Percentiles rank a stretch among this genome's conserved stretches.
Conservation (phyloP, 352 stramenopile species). For the Elongisporangium undulatum region DNA sequence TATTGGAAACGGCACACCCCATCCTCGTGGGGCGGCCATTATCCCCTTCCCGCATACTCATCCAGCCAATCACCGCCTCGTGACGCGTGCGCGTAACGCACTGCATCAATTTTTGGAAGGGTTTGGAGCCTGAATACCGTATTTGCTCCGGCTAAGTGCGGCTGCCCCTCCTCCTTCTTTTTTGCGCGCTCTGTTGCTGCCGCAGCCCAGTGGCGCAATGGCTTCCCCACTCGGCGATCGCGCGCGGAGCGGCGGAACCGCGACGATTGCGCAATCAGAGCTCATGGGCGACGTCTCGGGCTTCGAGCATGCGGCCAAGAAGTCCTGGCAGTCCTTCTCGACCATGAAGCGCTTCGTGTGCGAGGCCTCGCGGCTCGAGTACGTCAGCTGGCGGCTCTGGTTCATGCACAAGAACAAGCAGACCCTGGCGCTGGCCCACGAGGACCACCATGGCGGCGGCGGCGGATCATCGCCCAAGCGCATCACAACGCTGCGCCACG, state of each 20-base stretch:
- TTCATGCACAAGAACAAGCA: conserved; percentile 52
- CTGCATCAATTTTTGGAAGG: neutral
- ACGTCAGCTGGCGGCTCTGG: conserved; percentile 81
- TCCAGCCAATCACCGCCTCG: neutral
- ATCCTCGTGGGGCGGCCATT: neutral
- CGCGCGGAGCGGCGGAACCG: neutral
- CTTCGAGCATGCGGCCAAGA: conserved; percentile 70
- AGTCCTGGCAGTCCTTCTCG: conserved; percentile 86
- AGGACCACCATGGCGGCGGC: no score
- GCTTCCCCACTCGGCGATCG: neutral
- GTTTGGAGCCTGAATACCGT: neutral
- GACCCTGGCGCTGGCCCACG: neutral
- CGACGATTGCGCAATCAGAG: neutral
- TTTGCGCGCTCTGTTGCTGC: neutral
- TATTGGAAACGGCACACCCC: neutral
- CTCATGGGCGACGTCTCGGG: conserved; percentile 42
- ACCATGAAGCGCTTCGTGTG: conserved; percentile 85
- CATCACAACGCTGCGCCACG: conserved; percentile 1
- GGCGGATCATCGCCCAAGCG: conserved; percentile 10
- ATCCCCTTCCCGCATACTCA: neutral
- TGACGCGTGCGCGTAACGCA: neutral
- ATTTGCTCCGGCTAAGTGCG: neutral
- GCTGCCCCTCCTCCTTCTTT: neutral
- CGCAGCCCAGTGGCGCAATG: neutral
- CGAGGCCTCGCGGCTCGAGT: conserved; percentile 75